A percentile compares a stretch with the other conserved stretches of the same genome.
phyloP scores from a whole-genome alignment of 345 rosid species.

The Pistacia integerrima region DNA sequence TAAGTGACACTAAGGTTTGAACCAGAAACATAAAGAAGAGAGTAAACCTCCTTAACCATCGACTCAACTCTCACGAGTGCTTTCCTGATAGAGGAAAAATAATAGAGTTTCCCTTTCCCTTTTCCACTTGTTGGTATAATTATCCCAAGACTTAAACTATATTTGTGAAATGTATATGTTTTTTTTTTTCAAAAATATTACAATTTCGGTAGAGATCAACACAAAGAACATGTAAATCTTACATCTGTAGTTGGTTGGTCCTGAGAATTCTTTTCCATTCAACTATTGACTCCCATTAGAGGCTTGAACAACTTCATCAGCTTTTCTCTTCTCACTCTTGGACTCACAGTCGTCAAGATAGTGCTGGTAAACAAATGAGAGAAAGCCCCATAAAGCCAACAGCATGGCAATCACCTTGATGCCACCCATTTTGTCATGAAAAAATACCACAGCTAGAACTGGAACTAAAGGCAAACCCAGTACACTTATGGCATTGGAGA shows the following conservation, averaged over 20 bases:
- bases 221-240: too few relatives aligned
- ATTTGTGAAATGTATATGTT: too few relatives aligned
- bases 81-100: too few relatives aligned
- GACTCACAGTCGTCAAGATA: conserved; percentile 27
- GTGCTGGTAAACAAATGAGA: conserved; percentile 45
- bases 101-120: too few relatives aligned
- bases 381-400: conserved; percentile 68
- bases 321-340: neutral
- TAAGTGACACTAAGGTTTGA: too few relatives aligned
- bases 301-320: neutral
- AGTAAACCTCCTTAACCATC: too few relatives aligned
- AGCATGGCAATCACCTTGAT: conserved; percentile 62
- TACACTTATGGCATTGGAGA: conserved; percentile 57
- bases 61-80: too few relatives aligned
- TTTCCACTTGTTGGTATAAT: too few relatives aligned
- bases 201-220: too few relatives aligned
- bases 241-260: neutral
- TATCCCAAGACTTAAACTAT: too few relatives aligned
- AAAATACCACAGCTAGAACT: conserved; percentile 55
- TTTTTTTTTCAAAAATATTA: too few relatives aligned
- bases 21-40: too few relatives aligned
- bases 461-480: conserved; percentile 68
- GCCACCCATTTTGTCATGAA: conserved; percentile 65
- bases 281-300: neutral
- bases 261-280: neutral